Evolutionary conservation across 1,139 yeast genomes (phyloP), one percentile per base, ranked within the genome.

Genomic region (Pichia sp.): DNA sequence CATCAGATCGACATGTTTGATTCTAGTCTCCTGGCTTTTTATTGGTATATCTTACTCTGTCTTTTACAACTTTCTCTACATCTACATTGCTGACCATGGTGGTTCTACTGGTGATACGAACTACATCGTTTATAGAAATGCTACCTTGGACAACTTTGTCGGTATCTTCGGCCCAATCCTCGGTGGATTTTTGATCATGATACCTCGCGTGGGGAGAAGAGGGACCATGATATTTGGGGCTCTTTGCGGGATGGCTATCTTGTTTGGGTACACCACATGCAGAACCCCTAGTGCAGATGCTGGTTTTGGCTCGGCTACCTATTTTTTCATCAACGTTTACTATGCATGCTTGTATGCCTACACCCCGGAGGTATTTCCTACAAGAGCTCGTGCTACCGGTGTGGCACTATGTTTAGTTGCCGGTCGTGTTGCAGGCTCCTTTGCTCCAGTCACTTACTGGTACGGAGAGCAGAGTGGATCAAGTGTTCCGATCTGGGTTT

Each of bases 291-390:
- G 72, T n/a, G 79, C 70, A 44, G 76, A 80, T 61, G 75, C 79
- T 22, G 85, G 79, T 1, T 74, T 80, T 53, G 71, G 78, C 26
- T 73, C 82, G 19, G 73, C 77, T 21, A 77, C 79, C 19, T 78
- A 74, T 61, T 70, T 80, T 51, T 70, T 76, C 51, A 66, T 78
- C 56, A 76, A 79, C 62, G 70, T 80, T 50, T 80, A 79, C 66
- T 79, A 77, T 60, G 82, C 81, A 0, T 74, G 75, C 47, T 68
- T 80, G 44, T 80, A 77, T 61, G 84, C 83, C 1, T 79, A 76
- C 56, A 76, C 83, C 1, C 84, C 85, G 0, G 85, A 80, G 62
- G 79, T 78, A 40, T 72, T 80, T 64, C 85, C 85, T 1, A 71
- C 83, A 2, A 67, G 69, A 19, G 79, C 80, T 22, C 68, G 85